Percentiles rank a stretch among this genome's conserved stretches.
phyloP scores from a whole-genome alignment of 2,329 filamentous ascomycete species.

The Botrytis fragariae region DNA sequence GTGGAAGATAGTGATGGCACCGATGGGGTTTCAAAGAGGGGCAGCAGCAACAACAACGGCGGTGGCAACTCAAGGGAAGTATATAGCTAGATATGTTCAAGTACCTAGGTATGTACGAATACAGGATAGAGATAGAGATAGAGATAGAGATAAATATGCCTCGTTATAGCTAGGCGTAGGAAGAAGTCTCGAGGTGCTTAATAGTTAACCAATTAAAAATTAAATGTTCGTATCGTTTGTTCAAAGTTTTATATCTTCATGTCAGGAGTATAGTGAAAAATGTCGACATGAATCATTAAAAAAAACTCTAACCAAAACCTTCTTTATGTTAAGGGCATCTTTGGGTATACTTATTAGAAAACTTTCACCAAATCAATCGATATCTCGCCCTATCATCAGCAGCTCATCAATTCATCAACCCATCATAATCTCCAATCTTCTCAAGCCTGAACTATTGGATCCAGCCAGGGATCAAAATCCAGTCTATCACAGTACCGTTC shows the following conservation, averaged over 20 bases:
- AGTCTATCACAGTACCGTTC: conserved; percentile 1
- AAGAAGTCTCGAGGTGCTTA: not conserved
- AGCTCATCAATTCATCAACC: not conserved
- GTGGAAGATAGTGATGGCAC: conserved; percentile 5
- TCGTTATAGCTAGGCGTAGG: not conserved
- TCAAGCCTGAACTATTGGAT: conserved; percentile 9
- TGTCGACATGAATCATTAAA: not conserved
- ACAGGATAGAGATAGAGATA: not conserved
- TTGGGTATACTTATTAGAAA: conserved; percentile 12
- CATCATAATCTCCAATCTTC: not conserved
- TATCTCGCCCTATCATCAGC: not conserved
- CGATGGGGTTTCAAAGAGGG: conserved; percentile 3
- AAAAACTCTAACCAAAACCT: conserved; percentile 5
- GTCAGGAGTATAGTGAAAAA: not conserved
- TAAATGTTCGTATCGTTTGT: not conserved
- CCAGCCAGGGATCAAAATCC: not conserved
- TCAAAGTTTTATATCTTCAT: not conserved
- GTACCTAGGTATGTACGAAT: not conserved
- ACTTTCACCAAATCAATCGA: not conserved
- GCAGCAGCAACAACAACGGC: not conserved
- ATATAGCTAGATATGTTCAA: not conserved
- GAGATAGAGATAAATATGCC: not conserved
- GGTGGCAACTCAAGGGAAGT: not conserved
- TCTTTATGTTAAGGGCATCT: not conserved
- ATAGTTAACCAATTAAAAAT: not conserved